Evolutionary conservation across 2,329 filamentous ascomycete species (phyloP), one percentile per base, ranked within the genome.

Genomic region (Neonectria sp.): DNA sequence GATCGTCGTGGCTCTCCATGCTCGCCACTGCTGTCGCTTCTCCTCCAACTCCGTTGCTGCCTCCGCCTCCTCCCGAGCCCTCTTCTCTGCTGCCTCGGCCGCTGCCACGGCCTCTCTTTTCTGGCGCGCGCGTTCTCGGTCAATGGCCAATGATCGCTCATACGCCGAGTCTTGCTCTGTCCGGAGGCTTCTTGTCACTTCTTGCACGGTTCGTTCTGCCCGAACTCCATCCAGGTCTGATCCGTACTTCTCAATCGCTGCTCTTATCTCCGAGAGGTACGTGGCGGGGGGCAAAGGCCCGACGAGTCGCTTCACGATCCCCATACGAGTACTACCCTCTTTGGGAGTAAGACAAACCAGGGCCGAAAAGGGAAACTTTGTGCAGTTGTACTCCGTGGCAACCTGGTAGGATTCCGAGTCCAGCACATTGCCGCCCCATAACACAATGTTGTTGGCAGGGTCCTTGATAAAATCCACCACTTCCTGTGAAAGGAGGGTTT

Each of bases 361-460:
- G 15, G 92, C 94, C 0, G 93, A 91, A 78, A 97, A 98, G 11
- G 96, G 96, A 76, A 96, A 98, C 78, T 97, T 97, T 66, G 94
- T 97, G 80, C 93, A 96, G 73, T 91, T 91, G 69, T 98, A 90
- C 52, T 95, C 94, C 13, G 89, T 88, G n/a, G 95, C 91, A 46
- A 98, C 94, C 79, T 98, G 95, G 80, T 97, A 98, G 6, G 95
- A 94, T 82, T 99, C 96, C 3, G 94, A 92, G 79, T 99, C 96
- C 70, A 95, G 90, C 1, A 98, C 92, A 73, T 95, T 97, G 53
- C 96, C 96, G 46, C 92, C 94, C 96, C 96, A 99, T 3, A 99
- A 82, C 40, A 98, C 85, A 33, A 98, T 89, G 77, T 95, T 93
- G 80, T 95, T 95, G 37, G 86, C 81, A 1, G 93, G 89, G 67